Evolutionary conservation across 2,329 filamentous ascomycete genomes (phyloP), one percentile per base, ranked within the genome.

Genomic region (Didymella lethalis): DNA sequence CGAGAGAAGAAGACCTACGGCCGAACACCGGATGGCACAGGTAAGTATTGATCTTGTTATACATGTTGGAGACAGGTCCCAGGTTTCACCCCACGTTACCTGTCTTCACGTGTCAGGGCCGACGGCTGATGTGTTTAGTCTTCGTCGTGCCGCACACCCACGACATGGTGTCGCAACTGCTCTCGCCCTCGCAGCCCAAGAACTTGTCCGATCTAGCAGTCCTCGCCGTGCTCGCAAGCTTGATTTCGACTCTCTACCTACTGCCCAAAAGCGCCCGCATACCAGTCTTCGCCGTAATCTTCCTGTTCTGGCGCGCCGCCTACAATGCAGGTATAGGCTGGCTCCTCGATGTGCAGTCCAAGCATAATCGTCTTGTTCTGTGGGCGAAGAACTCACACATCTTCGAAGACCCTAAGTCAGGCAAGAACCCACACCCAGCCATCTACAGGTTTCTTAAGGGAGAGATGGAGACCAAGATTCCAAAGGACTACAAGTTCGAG

Each of bases 81-180:
- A 29, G 20, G 25, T 28, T 23, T 55, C 28, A 52, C 47, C 49
- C 55, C 45, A 52, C 44, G 43, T 23, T 43, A 41, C 29, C 48
- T 34, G 34, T 49, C 29, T 41, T 18, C n/a, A 56, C 36, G 48
- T 29, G 57, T 46, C 54, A 47, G 43, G 58, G 57, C 69, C 72
- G 57, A 75, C 61, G 45, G 48, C 52, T 48, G 52, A 41, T 29
- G 8, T 48, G 14, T 47, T 47, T 72, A 98, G 95, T 97, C 71
- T 99, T 99, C 76, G 90, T 92, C 58, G 95, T 99, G 54, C 95
- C 95, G 47, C 89, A 92, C 63, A 99, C 95, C 56, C 93, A 97
- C 83, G 95, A 99, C 80, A 98, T 99, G 95, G 94, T 99, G 69
- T 96, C 94, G 50, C 95, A 98, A 80, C 86, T 99, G 54, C 87